Evolutionary conservation across 495 filamentous ascomycete species (phyloP), one percentile per base, ranked within the genome.

Genomic region (Paragyromitra xinjiangensis): DNA sequence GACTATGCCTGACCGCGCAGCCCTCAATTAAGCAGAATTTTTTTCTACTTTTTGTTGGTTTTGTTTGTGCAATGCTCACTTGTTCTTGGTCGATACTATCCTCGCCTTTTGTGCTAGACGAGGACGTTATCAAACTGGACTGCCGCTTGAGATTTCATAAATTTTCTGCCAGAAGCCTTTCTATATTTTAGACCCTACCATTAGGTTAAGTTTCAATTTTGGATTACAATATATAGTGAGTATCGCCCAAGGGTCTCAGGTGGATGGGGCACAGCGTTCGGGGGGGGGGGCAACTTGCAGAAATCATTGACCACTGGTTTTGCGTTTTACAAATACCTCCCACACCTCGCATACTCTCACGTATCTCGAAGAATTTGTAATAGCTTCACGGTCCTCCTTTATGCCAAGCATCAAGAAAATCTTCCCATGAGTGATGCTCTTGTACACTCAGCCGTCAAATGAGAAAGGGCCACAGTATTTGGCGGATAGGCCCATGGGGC

Each of bases 221-320:
- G 12, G 56, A 19, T 37, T 61, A 29, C 29, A 11, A 16, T 61
- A 61, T 59, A 59, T 61, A 61, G 56, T 19, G n/a, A 24, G 53
- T 26, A 26, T 56, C 8, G 19, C 11, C 58, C 39, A 63, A 44
- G 9, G 37, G 55, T 24, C 24, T 1, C 5, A 61, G 14, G 11
- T 61, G 0, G 14, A 12, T 37, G 9, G 34, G 22, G n/a, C 59
- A n/a, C 37, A 42, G 8, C 26, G 50, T 37, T 22, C 19, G 14
- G 48, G 19, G 67, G 22, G 11, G 6, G 26, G 40, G 26, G 48
- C 45, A n/a, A 37, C 22, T 48, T 63, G 55, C 44, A 51, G 16
- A 39, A 50, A 71, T 71, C 56, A 63, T 71, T 71, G 68, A 51
- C 26, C n/a, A 39, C 29, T 62, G 68, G 34, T 59, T 45, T 22